Base-by-base conservation (phyloP, 2,329 filamentous ascomycete genomes). In the Alternaria sp. region DNA sequence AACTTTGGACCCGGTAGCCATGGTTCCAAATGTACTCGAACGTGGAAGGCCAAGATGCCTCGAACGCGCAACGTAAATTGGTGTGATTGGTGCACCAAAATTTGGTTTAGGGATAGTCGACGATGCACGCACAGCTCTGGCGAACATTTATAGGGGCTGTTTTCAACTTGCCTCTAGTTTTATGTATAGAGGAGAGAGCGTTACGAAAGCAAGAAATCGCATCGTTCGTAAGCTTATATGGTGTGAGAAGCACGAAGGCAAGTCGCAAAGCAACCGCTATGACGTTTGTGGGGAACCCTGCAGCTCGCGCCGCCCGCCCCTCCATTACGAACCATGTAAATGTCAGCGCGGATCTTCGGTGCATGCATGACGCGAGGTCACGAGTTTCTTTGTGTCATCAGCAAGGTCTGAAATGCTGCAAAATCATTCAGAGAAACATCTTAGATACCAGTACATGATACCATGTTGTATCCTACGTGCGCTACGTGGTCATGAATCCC, bases 1-100 rank as follows among this genome's bases (percentile, higher is more conserved):
- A 30, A 79, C 59, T 57, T 67, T 73, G 4, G 70, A 71, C n/a
- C 64, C 63, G 6, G 70, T 75, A 7, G 75, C 74, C 77, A 78
- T 79, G 11, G 44, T 68, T 59, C 66, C 24, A 16, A 51, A 26
- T 41, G 34, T 4, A 7, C 20, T 42, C 6, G 18, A 24, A 9
- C 1, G 34, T 14, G n/a, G 0, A 41, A 1, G 34, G 7, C 3
- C 7, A 11, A 3, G 4, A 16, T 38, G 5, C 34, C 22, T 20
- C 16, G 18, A 16, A n/a, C 24, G 49, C 20, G 48, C 42, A 1
- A 20, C 32, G 5, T 24, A 18, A 20, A 9, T 32, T 16, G 36
- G 20, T n/a, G 4, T 42, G 12, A 14, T 12, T 5, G 34, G 12
- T 6, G 22, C 11, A 30, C 6, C 20, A n/a, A 43, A 26, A 4